phyloP scores from a whole-genome alignment of 805 yeast species.

The Candida argentea region DNA sequence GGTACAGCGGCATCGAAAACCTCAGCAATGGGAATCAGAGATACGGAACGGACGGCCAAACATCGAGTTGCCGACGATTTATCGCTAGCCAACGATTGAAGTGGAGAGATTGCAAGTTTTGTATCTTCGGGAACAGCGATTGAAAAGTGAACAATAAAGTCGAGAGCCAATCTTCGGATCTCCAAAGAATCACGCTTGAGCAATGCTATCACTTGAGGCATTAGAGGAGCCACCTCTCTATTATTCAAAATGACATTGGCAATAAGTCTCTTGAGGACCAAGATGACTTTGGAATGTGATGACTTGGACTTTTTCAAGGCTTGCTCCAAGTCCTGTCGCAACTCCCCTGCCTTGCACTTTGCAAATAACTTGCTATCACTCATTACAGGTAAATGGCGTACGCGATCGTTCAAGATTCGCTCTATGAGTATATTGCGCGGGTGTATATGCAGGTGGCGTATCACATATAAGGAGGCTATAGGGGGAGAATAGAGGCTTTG shows the following conservation, averaged over 20 bases:
- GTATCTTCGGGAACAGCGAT: slow-evolving; percentile 48
- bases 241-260: slow-evolving; percentile 82
- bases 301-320: slow-evolving; percentile 34
- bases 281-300: slow-evolving; percentile 22
- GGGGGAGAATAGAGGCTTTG: no score
- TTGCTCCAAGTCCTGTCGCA: slow-evolving; percentile 32
- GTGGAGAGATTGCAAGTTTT: slow-evolving; percentile 42
- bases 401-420: no score
- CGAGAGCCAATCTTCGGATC: slow-evolving; percentile 42
- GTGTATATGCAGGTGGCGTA: no score
- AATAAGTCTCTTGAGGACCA: slow-evolving; percentile 54
- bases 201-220: slow-evolving; percentile 33
- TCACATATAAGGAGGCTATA: no score
- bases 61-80: slow-evolving; percentile 40
- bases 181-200: slow-evolving; percentile 8
- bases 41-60: slow-evolving; percentile 53
- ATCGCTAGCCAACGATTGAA: slow-evolving; percentile 44
- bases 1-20: slow-evolving; percentile 38
- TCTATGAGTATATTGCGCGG: no score
- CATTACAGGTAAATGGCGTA: slow-evolving; percentile 10
- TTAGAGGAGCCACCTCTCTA: slow-evolving; percentile 57
- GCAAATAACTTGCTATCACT: slow-evolving; percentile 30
- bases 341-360: slow-evolving; percentile 28
- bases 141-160: slow-evolving; percentile 55
- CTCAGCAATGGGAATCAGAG: slow-evolving; percentile 47